A percentile compares a stretch with the other conserved stretches of the same genome.
These are phyloP conservation scores for Alisma plantagoaquatica DNA, from an alignment of 106 monocot species.

Conservation along the genomic window DNA sequence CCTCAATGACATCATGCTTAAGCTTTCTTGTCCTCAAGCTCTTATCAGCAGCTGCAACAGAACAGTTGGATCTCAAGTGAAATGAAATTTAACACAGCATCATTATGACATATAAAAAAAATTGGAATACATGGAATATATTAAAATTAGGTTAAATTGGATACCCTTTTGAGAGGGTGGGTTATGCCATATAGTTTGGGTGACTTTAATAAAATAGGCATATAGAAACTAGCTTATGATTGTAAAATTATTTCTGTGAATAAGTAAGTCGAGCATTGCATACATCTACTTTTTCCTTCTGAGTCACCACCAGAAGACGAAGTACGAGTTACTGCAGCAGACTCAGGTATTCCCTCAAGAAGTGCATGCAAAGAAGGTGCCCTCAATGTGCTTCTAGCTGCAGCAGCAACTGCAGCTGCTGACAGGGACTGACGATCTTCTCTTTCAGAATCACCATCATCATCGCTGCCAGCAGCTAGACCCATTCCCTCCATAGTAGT, in stretches of 20 bases:
- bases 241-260: too few relatives aligned
- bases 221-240: too few relatives aligned
- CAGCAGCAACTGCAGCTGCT: conserved; percentile 79
- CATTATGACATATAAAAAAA: too few relatives aligned
- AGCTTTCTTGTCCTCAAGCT: conserved; percentile 53
- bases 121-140: too few relatives aligned
- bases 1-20: conserved; percentile 88
- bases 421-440: conserved; percentile 49
- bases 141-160: too few relatives aligned
- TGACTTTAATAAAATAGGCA: too few relatives aligned
- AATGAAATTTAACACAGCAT: too few relatives aligned
- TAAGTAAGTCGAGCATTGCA: too few relatives aligned
- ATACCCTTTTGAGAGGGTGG: too few relatives aligned
- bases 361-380: conserved; percentile 96
- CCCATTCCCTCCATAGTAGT: conserved; percentile 51
- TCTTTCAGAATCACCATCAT: conserved; percentile 45
- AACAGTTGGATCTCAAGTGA: too few relatives aligned
- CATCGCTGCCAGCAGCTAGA: conserved; percentile 68
- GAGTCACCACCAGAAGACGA: conserved; percentile 88
- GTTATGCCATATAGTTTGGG: too few relatives aligned
- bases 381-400: conserved; percentile 81
- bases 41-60: conserved; percentile 71
- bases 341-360: conserved; percentile 66
- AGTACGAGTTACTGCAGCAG: conserved; percentile 26
- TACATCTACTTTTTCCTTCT: conserved; percentile 95